Conservation (phyloP, 345 rosid genomes). For the Syzygium jambos region DNA sequence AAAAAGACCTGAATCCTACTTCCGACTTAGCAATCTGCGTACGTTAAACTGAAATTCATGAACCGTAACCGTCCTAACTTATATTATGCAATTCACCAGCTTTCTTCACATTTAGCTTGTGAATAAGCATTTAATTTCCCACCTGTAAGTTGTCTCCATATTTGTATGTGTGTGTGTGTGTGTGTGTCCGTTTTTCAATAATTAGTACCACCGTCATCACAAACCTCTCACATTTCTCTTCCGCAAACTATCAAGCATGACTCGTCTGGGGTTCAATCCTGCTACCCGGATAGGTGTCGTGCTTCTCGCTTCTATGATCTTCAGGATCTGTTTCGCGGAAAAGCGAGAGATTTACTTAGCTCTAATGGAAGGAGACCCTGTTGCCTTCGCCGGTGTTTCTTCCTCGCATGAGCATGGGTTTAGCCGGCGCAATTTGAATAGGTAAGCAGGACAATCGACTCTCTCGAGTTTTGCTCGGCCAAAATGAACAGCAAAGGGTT, state of each 20-base stretch:
- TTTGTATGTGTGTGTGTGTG: background rate
- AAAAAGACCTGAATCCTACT: background rate
- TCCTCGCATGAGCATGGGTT: background rate
- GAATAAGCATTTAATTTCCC: background rate
- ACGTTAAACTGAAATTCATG: background rate
- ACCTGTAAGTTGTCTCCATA: background rate
- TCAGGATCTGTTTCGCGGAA: conserved; percentile 22
- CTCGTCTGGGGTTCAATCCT: background rate
- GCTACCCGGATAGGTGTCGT: background rate
- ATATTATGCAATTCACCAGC: background rate
- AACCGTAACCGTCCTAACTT: background rate
- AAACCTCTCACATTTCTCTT: background rate
- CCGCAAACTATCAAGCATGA: background rate
- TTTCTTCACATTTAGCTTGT: background rate
- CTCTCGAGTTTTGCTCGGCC: background rate
- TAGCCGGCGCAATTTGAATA: conserved; percentile 8
- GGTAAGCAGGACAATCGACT: conserved; percentile 18
- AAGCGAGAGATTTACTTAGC: conserved; percentile 38
- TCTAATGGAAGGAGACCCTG: conserved; percentile 55
- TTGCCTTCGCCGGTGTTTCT: conserved; percentile 28
- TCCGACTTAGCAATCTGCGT: background rate
- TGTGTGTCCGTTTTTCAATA: background rate
- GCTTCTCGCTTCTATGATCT: conserved; percentile 16
- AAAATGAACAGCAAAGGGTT: background rate
- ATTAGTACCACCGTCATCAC: background rate